phyloP scores from a whole-genome alignment of 345 rosid genomes.

The Syzygium grande region DNA sequence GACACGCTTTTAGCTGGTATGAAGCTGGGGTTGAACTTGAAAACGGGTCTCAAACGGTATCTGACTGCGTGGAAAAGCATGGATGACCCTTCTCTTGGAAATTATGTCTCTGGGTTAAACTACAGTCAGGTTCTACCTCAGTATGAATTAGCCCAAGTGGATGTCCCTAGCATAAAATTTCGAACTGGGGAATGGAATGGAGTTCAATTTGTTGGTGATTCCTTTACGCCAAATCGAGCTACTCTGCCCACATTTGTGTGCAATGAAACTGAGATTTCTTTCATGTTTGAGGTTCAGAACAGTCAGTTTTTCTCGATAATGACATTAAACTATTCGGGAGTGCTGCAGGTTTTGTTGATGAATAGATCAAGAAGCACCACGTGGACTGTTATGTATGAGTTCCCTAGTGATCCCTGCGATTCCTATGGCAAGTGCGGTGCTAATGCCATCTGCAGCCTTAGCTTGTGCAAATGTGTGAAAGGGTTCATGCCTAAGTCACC shows the following conservation, averaged over 20 bases:
- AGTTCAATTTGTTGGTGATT: slow-evolving; percentile 8
- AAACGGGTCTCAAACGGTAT: neutral
- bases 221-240: slow-evolving; percentile 2
- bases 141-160: slow-evolving; percentile 3
- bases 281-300: slow-evolving; percentile 2
- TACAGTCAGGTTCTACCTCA: slow-evolving; percentile 6
- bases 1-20: slow-evolving; percentile 27
- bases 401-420: neutral
- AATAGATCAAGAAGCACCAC: neutral
- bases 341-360: neutral
- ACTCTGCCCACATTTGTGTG: slow-evolving; percentile 1
- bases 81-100: slow-evolving; percentile 23
- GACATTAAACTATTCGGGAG: neutral
- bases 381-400: neutral
- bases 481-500: slow-evolving; percentile 25
- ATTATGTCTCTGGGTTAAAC: slow-evolving; percentile 2
- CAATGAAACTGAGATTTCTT: slow-evolving; percentile 4
- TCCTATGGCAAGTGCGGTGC: neutral
- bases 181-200: slow-evolving; percentile 38
- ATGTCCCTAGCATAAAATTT: neutral
- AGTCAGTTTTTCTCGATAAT: neutral
- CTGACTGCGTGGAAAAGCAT: slow-evolving; percentile 17
- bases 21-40: slow-evolving; percentile 16
- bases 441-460: neutral
- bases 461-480: slow-evolving; percentile 13